Percentiles rank a stretch among this genome's conserved stretches.
Conservation (phyloP, 371 early-diverging fungal genomes). For the Mortierella sp. region DNA sequence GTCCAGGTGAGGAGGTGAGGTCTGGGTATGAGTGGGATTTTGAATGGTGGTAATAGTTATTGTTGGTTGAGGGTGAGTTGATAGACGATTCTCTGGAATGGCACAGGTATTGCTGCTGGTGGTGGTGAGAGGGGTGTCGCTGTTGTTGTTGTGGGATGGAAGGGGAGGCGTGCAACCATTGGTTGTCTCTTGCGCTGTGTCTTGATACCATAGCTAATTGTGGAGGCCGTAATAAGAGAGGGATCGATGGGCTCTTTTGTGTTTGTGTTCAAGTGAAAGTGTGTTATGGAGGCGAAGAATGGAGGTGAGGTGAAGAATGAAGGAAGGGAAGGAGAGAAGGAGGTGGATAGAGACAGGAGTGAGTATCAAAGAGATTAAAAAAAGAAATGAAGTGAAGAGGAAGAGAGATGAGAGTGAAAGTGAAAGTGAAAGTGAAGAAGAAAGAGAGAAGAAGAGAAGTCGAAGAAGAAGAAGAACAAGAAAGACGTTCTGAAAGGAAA, state of each 20-base stretch:
- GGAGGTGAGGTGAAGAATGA: neutral
- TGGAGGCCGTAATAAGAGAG: neutral
- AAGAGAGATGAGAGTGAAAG: neutral
- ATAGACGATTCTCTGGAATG: slow-evolving; percentile 3
- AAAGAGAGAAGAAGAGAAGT: neutral
- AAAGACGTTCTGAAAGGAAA: neutral
- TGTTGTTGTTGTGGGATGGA: slow-evolving; percentile 3
- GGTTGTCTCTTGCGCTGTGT: slow-evolving; percentile 1
- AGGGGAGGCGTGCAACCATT: slow-evolving; percentile 1
- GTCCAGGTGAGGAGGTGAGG: neutral
- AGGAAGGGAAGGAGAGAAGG: neutral
- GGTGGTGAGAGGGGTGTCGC: neutral
- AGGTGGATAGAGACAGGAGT: neutral
- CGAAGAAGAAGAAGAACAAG: neutral
- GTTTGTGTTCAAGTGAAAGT: neutral
- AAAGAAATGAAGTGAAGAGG: neutral
- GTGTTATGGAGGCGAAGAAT: neutral
- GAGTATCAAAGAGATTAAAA: slow-evolving; percentile 1
- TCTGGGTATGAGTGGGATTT: neutral
- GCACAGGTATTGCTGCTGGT: neutral
- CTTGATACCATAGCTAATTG: neutral
- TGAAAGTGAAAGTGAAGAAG: neutral
- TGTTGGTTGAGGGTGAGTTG: neutral
- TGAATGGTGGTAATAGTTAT: neutral
- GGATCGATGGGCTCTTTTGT: slow-evolving; percentile 1